Conservation (phyloP, 2,329 filamentous ascomycete genomes). For the Clonostachys byssicola region DNA sequence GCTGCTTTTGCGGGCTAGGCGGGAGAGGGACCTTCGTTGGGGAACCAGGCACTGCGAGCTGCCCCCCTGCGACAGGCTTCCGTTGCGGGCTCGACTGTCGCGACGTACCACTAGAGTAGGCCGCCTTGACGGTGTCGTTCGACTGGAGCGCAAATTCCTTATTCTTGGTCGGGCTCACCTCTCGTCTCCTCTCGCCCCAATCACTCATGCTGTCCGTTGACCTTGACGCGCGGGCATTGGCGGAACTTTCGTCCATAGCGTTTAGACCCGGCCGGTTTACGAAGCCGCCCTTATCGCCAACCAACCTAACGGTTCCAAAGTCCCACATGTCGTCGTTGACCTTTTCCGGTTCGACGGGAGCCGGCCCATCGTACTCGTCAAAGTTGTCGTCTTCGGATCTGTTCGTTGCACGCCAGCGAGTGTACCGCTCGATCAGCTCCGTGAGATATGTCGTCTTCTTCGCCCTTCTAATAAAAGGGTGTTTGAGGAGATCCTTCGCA, state of each 20-base stretch:
- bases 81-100: slow-evolving; percentile 58
- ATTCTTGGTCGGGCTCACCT: slow-evolving; percentile 46
- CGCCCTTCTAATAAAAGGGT: slow-evolving; percentile 84
- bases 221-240: slow-evolving; percentile 66
- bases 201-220: slow-evolving; percentile 43
- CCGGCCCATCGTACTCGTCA: slow-evolving; percentile 30
- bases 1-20: slow-evolving; percentile 27
- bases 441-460: slow-evolving; percentile 97
- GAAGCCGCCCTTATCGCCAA: slow-evolving; percentile 59
- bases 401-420: slow-evolving; percentile 79
- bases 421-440: slow-evolving; percentile 88
- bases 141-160: slow-evolving; percentile 37
- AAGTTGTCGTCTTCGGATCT: slow-evolving; percentile 50
- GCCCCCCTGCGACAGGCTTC: slow-evolving; percentile 39
- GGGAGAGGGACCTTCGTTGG: slow-evolving; percentile 60
- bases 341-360: slow-evolving; percentile 41
- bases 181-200: slow-evolving; percentile 47
- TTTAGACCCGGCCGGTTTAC: slow-evolving; percentile 54
- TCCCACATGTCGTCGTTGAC: slow-evolving; percentile 91
- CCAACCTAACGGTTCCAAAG: slow-evolving; percentile 89
- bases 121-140: slow-evolving; percentile 53
- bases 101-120: slow-evolving; percentile 35
- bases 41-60: slow-evolving; percentile 27
- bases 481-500: slow-evolving; percentile 81
- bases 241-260: slow-evolving; percentile 75